Conservation (phyloP, 768 basidiomycete species). For the Lactarius indigo region DNA sequence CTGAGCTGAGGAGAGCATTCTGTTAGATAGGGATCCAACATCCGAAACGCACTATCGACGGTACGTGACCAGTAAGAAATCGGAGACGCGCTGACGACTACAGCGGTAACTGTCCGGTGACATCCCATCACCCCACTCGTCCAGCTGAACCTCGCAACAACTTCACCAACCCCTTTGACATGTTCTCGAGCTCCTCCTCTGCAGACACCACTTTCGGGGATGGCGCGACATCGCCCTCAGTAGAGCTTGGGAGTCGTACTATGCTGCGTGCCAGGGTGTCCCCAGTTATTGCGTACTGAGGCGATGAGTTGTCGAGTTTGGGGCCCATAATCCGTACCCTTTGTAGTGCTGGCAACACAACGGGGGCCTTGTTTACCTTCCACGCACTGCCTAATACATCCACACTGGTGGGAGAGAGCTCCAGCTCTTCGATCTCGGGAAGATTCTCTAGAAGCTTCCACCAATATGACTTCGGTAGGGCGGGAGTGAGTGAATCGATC, state of each 20-base stretch:
- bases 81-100: no score
- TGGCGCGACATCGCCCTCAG: neutral
- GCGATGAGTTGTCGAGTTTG: neutral
- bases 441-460: neutral
- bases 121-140: no score
- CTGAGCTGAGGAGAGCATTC: no score
- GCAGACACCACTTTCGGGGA: neutral
- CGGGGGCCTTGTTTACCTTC: neutral
- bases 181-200: neutral
- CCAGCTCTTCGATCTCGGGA: neutral
- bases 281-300: neutral
- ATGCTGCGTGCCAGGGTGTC: neutral
- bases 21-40: no score
- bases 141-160: neutral
- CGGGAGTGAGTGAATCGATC: neutral
- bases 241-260: neutral
- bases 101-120: no score
- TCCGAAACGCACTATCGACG: no score
- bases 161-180: neutral
- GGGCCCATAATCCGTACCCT: neutral
- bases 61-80: no score
- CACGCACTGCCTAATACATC: neutral
- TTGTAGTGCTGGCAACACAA: neutral
- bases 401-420: neutral
- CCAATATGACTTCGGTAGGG: neutral